A percentile compares a stretch with the other conserved stretches of the same genome.
Conservation (phyloP, 2,329 filamentous ascomycete genomes). For the Penicillium psychrosexuale region DNA sequence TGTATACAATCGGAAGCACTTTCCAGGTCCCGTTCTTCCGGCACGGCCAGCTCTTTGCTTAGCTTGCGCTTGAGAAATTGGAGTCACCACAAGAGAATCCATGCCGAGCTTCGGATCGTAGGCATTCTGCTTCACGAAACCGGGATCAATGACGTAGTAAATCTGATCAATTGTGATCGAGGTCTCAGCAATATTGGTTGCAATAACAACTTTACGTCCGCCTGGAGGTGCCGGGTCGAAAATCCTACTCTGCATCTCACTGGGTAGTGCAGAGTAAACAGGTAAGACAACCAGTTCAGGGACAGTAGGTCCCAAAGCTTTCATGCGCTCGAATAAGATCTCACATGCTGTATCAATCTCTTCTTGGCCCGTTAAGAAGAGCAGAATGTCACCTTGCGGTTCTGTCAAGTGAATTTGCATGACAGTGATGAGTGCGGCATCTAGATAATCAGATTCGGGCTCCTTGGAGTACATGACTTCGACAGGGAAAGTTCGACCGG, state of each 20-base stretch:
- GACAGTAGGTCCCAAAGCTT: constrained; percentile 82
- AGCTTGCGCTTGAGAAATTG: constrained; percentile 93
- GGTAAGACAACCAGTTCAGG: constrained; percentile 90
- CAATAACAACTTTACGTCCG: constrained; percentile 89
- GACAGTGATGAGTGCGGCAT: constrained; percentile 88
- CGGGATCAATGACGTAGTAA: constrained; percentile 94
- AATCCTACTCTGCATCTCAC: constrained; percentile 88
- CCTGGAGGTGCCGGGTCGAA: constrained; percentile 90
- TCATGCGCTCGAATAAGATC: constrained; percentile 92
- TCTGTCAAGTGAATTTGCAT: constrained; percentile 98
- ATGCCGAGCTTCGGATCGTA: constrained; percentile 97
- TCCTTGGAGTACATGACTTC: constrained; percentile 94
- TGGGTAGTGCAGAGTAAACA: constrained; percentile 91
- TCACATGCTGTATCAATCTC: constrained; percentile 96
- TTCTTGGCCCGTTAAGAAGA: constrained; percentile 95
- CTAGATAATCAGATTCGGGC: constrained; percentile 92
- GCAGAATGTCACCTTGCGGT: constrained; percentile 85
- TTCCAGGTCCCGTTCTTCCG: constrained; percentile 90
- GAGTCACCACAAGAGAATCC: constrained; percentile 93
- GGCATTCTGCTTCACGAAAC: constrained; percentile 96
- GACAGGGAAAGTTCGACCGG: constrained; percentile 90
- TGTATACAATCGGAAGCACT: constrained; percentile 93
- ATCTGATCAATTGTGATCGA: constrained; percentile 98
- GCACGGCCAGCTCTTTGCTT: constrained; percentile 91
- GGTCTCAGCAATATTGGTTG: constrained; percentile 97